Evolutionary conservation across 2,329 filamentous ascomycete species (phyloP), one percentile per base, ranked within the genome.

Genomic region (Tolypocladium guangdongense): DNA sequence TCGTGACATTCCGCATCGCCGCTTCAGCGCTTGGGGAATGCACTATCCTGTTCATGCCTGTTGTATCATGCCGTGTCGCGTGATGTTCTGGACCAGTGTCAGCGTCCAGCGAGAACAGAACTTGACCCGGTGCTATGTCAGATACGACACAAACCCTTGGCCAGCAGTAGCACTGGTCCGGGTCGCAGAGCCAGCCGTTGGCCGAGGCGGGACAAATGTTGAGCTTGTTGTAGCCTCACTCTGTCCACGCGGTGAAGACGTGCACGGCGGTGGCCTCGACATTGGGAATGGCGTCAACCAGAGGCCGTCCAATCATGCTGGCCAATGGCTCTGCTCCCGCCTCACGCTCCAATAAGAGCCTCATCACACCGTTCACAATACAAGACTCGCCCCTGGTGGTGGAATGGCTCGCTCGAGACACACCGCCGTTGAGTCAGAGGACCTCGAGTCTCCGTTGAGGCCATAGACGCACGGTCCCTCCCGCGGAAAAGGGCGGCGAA

Each of bases 401-500:
- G 30, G 20, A 20, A 18, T 14, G 50, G 32, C 27, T 37, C 43
- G 33, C 51, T 52, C 22, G 35, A 48, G 27, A 37, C 41, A 52
- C 51, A 48, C 51, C 51, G 41, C 43, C 30, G 43, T 55, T 55
- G 53, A 59, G 45, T 58, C 53, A 53, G 55, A 55, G 32, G 36
- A 20, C 38, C 5, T 24, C 11, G 38, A 27, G 27, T 27, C 27
- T 6, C n/a, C n/a, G n/a, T n/a, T n/a, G n/a, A n/a, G n/a, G n/a
- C n/a, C n/a, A n/a, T n/a, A n/a, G n/a, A n/a, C n/a, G n/a, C n/a
- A 5, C 43, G 43, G 43, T 47, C 43, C 43, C 43, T 47, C 27
- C 27, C 43, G 51, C 35, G 49, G 33, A 16, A 27, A 4, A 36
- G 49, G 38, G 54, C 54, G 52, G 55, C 6, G 11, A 12, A 37